Conservation (phyloP, 2,329 filamentous ascomycete species). For the Raffaelea deltoideospora region DNA sequence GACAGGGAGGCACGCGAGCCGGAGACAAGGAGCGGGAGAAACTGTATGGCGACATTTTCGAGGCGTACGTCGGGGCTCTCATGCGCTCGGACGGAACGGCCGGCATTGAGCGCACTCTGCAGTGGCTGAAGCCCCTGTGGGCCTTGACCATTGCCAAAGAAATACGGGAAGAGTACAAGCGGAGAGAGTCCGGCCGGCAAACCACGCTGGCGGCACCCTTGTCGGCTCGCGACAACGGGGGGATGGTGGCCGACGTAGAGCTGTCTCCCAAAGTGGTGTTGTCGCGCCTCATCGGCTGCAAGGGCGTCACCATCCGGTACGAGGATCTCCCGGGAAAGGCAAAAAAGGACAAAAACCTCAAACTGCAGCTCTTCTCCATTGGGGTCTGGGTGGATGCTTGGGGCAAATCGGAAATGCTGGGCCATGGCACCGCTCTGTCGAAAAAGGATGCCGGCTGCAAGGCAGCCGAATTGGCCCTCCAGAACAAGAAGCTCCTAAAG, state of each 20-base stretch:
- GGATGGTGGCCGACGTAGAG: neutral
- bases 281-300: conserved; percentile 34
- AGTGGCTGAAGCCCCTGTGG: conserved; percentile 69
- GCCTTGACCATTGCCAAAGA: conserved; percentile 43
- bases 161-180: conserved; percentile 28
- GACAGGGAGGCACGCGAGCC: conserved; percentile 20
- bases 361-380: conserved; percentile 44
- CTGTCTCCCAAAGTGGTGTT: conserved; percentile 35
- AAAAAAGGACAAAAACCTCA: conserved; percentile 36
- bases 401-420: conserved; percentile 49
- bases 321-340: conserved; percentile 36
- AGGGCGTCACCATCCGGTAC: conserved; percentile 46
- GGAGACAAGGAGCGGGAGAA: conserved; percentile 47
- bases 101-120: conserved; percentile 45
- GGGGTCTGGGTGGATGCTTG: conserved; percentile 53
- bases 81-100: conserved; percentile 52
- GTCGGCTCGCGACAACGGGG: neutral
- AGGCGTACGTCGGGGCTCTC: conserved; percentile 74
- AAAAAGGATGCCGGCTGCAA: conserved; percentile 56
- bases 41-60: conserved; percentile 73
- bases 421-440: conserved; percentile 44
- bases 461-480: conserved; percentile 48
- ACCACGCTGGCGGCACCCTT: conserved; percentile 1
- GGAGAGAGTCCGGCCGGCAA: too few species aligned
- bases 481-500: conserved; percentile 49